phyloP scores from a whole-genome alignment of 371 early-diverging fungal genomes.

The Syncephalis plumigaleata region DNA sequence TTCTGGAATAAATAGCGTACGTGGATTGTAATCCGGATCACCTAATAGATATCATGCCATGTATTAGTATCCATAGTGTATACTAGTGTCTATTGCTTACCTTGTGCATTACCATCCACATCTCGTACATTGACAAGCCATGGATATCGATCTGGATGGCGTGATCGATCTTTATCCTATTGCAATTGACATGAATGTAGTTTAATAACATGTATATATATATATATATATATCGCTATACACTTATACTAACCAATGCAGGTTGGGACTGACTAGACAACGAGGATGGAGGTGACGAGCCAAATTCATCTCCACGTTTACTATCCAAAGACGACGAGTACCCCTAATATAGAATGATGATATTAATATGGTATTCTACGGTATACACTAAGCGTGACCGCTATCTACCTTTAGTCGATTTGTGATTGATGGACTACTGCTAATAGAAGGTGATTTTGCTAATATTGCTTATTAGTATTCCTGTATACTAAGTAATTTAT shows the following conservation, averaged over 20 bases:
- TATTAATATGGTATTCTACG: no score
- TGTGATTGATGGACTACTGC: not conserved
- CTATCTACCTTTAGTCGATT: no score
- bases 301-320: no score
- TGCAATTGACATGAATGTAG: not conserved
- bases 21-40: constrained; percentile 84
- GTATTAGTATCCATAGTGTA: not conserved
- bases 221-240: no score
- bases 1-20: constrained; percentile 80
- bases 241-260: no score
- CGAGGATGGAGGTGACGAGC: no score
- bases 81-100: no score
- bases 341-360: no score
- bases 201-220: no score
- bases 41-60: constrained; percentile 10
- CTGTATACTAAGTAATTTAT: not conserved
- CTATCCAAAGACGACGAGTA: no score
- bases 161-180: constrained; percentile 5
- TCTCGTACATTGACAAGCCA: constrained; percentile 80
- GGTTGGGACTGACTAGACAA: no score
- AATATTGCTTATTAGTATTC: constrained; percentile 1
- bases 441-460: constrained; percentile 5
- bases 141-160: constrained; percentile 68
- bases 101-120: constrained; percentile 38
- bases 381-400: no score